Base-by-base conservation (phyloP, 2,329 filamentous ascomycete genomes). In the Lachnellula arida region DNA sequence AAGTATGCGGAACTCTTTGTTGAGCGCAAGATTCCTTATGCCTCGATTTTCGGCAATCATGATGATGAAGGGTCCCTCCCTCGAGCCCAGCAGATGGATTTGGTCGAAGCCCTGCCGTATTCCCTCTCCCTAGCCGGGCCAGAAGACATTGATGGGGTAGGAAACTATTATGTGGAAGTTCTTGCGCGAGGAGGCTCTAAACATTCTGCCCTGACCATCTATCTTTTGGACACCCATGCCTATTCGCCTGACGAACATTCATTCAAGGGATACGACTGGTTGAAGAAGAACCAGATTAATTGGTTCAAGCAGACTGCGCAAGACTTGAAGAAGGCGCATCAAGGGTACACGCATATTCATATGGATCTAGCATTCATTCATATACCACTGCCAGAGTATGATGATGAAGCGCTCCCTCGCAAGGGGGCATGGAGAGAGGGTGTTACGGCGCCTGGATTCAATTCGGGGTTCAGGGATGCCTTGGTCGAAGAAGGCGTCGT, bases 351-450 rank as follows among this genome's bases (percentile, higher is more conserved):
- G 0, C 89, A 94, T 68, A 88, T 91, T 51, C 94, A 97, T 70
- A 89, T 99, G 81, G 89, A 99, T 69, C 83, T 97, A 71, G 91
- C 94, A 0, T 99, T 99, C 70, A 95, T 99, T 60, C 94, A 99
- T 70, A 99, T 99, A 54, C 94, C 94, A 0, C 76, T 99, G 3
- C 92, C 94, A 0, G 94, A 99, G 71, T 97, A 97, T 68, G 78
- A 81, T 40, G 80, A 86, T 49, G 69, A 74, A 1, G 76, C 81
- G 2, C 81, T 87, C 35, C 76, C 75, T 2, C 75, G 77, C 47
- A 81, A 87, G 17, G 94, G 94, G 9, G 77, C 84, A 25, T 94
- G 86, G 84, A 84, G 81, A 53, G 94, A 99, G 71, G 79, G 84
- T 17, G 88, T 94, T 14, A 97, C 93, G 0, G 93, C 94, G 0